Evolutionary conservation across 352 stramenopile genomes (phyloP).

Genomic region (Pythium pyrilobum): DNA sequence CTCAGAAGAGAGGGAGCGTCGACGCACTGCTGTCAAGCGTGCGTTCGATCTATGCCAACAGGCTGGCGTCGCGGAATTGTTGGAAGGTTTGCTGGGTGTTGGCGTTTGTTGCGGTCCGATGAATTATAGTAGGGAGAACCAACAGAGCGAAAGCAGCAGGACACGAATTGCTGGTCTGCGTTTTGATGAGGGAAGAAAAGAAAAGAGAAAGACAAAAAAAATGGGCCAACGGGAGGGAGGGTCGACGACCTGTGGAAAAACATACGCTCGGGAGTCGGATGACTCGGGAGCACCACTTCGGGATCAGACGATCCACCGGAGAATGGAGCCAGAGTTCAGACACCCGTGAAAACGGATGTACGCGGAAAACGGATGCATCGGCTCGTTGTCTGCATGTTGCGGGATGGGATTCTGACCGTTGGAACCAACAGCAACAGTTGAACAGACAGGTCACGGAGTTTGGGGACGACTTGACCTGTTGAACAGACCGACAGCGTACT

Average conservation of each 20-base stretch:
- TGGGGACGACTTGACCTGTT: no score
- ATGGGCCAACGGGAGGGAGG: no score
- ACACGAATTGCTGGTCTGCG: no score
- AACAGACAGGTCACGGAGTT: no score
- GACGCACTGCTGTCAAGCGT: not conserved
- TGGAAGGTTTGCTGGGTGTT: not conserved
- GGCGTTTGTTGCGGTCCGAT: no score
- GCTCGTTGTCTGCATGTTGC: not conserved
- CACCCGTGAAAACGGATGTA: not conserved
- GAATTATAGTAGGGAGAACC: no score
- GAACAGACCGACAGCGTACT: no score
- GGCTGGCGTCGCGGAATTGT: slow-evolving; percentile 6
- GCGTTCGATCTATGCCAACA: slow-evolving; percentile 9
- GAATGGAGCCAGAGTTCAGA: not conserved
- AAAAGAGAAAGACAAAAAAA: no score
- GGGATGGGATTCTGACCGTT: slow-evolving; percentile 1
- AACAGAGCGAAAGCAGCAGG: no score
- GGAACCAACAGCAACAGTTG: no score
- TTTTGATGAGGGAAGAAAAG: slow-evolving; percentile 3
- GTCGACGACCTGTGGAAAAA: not conserved
- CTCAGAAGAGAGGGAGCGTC: not conserved
- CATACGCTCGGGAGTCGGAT: not conserved
- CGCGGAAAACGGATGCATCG: not conserved
- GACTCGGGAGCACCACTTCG: not conserved
- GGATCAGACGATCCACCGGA: not conserved